Conservation (phyloP, 805 yeast species). For the Candida ponderosae region DNA sequence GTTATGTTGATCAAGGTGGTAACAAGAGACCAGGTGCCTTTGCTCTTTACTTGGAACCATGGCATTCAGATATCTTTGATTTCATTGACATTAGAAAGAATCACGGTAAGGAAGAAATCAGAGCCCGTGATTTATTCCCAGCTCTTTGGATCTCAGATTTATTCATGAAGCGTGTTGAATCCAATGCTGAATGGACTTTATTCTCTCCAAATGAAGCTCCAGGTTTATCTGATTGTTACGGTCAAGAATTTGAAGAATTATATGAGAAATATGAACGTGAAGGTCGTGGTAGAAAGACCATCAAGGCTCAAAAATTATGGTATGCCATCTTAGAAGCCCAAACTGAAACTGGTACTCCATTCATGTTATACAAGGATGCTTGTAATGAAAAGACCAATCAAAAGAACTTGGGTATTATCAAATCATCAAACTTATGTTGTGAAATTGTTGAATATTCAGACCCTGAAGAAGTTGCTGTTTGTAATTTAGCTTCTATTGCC, state of each 20-base stretch:
- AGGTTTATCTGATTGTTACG: constrained; percentile 75
- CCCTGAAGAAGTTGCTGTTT: constrained; percentile 87
- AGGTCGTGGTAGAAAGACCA: constrained; percentile 53
- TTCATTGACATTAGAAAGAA: constrained; percentile 83
- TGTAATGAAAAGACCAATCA: constrained; percentile 86
- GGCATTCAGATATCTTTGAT: constrained; percentile 92
- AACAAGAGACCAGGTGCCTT: constrained; percentile 97
- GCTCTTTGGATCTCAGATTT: constrained; percentile 95
- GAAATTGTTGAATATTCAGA: constrained; percentile 91
- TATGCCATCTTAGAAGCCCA: constrained; percentile 83
- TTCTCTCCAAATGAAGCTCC: constrained; percentile 89
- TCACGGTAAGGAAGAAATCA: constrained; percentile 88
- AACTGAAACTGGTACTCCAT: constrained; percentile 95
- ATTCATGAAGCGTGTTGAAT: constrained; percentile 86
- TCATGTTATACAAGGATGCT: constrained; percentile 88
- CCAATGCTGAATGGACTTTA: constrained; percentile 74
- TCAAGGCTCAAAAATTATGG: constrained; percentile 91
- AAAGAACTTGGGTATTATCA: constrained; percentile 85
- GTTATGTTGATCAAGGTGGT: constrained; percentile 98
- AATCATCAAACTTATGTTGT: constrained; percentile 90
- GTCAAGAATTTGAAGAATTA: constrained; percentile 70
- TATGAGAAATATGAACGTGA: constrained; percentile 68
- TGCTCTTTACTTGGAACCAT: constrained; percentile 89
- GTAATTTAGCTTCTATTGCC: constrained; percentile 89
- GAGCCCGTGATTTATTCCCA: constrained; percentile 89